Evolutionary conservation across 331 rosid species (phyloP).

Genomic region (Malus hybrid): DNA sequence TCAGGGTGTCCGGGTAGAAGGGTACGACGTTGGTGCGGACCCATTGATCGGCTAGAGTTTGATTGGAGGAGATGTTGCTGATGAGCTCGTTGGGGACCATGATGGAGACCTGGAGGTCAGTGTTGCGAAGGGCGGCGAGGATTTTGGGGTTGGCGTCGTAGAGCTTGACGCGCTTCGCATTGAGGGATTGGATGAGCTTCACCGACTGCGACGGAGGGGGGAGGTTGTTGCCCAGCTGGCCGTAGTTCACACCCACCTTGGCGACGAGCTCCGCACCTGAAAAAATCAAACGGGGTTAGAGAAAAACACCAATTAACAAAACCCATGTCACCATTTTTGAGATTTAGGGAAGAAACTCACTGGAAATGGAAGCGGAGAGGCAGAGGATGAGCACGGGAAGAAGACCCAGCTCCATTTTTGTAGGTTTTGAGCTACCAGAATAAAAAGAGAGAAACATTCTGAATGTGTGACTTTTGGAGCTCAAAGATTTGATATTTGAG

Average conservation of each 20-base stretch:
- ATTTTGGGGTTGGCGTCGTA: constrained; percentile 57
- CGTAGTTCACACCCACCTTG: constrained; percentile 66
- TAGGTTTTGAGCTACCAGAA: not conserved
- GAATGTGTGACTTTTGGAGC: not conserved
- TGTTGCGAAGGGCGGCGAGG: constrained; percentile 48
- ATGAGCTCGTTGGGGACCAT: constrained; percentile 72
- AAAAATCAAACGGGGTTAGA: not conserved
- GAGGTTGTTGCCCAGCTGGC: constrained; percentile 70
- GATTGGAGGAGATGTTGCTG: constrained; percentile 47
- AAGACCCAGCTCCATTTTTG: constrained; percentile 8
- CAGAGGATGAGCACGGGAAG: constrained; percentile 26
- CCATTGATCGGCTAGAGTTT: constrained; percentile 57
- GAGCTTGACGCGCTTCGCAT: constrained; percentile 70
- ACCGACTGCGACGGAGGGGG: constrained; percentile 51
- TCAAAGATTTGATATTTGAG: not conserved
- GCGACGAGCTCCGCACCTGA: constrained; percentile 46
- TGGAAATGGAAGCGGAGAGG: constrained; percentile 17
- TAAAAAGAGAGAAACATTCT: not conserved
- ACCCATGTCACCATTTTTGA: not conserved
- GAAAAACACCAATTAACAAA: not conserved
- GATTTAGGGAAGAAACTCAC: constrained; percentile 19
- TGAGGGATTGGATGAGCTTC: constrained; percentile 38
- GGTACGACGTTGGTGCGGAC: constrained; percentile 44
- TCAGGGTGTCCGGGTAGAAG: constrained; percentile 39
- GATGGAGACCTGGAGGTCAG: constrained; percentile 43